These are phyloP conservation scores for Physcomitrellopsis africana DNA, from an alignment of 225 moss, liverwort and hornwort species.

Conservation along the genomic window DNA sequence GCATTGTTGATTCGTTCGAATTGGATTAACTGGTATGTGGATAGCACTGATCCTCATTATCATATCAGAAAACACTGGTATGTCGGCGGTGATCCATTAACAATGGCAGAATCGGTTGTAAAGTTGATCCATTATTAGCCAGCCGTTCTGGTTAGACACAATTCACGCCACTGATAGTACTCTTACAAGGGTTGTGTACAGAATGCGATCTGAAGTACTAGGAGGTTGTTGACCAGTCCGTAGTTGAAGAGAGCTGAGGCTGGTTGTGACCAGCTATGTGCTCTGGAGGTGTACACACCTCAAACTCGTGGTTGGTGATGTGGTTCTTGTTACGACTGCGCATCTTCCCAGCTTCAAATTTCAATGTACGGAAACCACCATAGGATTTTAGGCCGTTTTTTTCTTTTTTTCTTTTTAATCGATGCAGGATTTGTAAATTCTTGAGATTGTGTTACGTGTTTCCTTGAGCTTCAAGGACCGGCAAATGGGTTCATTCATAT, in stretches of 20 bases:
- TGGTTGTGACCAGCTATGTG: background rate
- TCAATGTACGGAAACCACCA: background rate
- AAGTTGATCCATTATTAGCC: conserved; percentile 20
- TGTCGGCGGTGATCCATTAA: conserved; percentile 15
- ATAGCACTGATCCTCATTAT: background rate
- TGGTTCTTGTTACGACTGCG: background rate
- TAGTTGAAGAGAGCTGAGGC: background rate
- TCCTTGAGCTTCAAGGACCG: conserved; percentile 11
- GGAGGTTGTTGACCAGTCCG: conserved; percentile 20
- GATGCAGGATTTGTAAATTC: conserved; percentile 20
- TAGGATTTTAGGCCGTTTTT: background rate
- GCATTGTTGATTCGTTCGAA: conserved; percentile 7
- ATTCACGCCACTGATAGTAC: conserved; percentile 11
- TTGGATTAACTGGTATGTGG: conserved; percentile 13
- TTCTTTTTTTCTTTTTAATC: background rate
- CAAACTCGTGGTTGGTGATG: conserved; percentile 9
- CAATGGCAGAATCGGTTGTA: conserved; percentile 4
- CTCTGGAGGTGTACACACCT: conserved; percentile 4
- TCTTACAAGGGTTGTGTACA: background rate
- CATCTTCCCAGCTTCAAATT: conserved; percentile 27
- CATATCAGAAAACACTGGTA: conserved; percentile 13
- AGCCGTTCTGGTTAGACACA: conserved; percentile 18
- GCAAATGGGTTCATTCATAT: too few species aligned
- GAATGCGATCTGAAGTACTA: conserved; percentile 22
- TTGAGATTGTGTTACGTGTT: conserved; percentile 25